Conservation (phyloP, 2,329 filamentous ascomycete species). For the Botryotinia convoluta region DNA sequence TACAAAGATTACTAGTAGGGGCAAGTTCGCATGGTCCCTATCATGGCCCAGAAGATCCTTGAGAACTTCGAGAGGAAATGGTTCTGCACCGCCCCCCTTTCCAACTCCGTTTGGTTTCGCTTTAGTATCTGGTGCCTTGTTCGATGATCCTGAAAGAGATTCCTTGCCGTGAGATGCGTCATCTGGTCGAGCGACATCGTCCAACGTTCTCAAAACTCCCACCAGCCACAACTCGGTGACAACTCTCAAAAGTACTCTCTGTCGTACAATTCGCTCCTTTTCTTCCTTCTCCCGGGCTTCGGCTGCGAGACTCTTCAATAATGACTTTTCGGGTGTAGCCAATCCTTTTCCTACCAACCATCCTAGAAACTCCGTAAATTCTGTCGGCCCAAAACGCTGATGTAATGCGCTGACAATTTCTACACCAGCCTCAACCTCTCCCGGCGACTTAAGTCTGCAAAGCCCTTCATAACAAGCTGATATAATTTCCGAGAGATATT, state of each 20-base stretch:
- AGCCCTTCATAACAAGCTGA: slow-evolving; percentile 93
- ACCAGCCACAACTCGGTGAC: slow-evolving; percentile 97
- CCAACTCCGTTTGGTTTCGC: slow-evolving; percentile 53
- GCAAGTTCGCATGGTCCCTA: slow-evolving; percentile 85
- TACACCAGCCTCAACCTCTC: slow-evolving; percentile 87
- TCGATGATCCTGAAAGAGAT: slow-evolving; percentile 44
- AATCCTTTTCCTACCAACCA: slow-evolving; percentile 91
- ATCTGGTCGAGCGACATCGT: slow-evolving; percentile 61
- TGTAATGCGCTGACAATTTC: slow-evolving; percentile 95
- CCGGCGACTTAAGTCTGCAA: slow-evolving; percentile 84
- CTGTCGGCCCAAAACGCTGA: slow-evolving; percentile 84
- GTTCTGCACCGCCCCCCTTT: slow-evolving; percentile 71
- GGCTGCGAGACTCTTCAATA: slow-evolving; percentile 71
- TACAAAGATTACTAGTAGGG: slow-evolving; percentile 89
- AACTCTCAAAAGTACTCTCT: slow-evolving; percentile 81
- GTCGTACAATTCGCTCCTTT: slow-evolving; percentile 84
- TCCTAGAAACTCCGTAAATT: slow-evolving; percentile 88
- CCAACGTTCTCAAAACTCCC: slow-evolving; percentile 77
- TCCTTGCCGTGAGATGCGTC: slow-evolving; percentile 56
- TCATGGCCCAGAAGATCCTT: slow-evolving; percentile 95
- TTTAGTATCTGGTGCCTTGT: slow-evolving; percentile 62
- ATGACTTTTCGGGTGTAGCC: slow-evolving; percentile 82
- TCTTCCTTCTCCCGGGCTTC: slow-evolving; percentile 93
- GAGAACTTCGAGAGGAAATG: slow-evolving; percentile 94
- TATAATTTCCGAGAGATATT: slow-evolving; percentile 95